These are phyloP conservation scores for Alternaria arbusti DNA, from an alignment of 2,329 filamentous ascomycete species.

Conservation along the genomic window DNA sequence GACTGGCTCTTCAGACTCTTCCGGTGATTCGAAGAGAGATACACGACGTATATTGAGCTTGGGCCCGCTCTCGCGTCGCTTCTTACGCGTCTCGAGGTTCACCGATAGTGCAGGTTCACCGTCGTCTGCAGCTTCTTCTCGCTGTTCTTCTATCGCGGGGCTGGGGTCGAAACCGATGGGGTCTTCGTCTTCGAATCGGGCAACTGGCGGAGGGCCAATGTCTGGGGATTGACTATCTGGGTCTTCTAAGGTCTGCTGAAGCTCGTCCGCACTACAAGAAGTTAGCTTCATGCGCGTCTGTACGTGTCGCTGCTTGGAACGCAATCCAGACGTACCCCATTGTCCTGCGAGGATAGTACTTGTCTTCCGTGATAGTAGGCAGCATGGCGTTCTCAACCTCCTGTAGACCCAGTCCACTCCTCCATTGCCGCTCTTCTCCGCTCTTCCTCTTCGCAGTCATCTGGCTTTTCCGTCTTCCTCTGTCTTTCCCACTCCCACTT, in stretches of 20 bases:
- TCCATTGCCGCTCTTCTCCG: slow-evolving; percentile 63
- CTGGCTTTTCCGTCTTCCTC: slow-evolving; percentile 56
- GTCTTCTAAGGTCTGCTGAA: slow-evolving; percentile 61
- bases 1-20: slow-evolving; percentile 36
- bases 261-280: slow-evolving; percentile 62
- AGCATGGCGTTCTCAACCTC: slow-evolving; percentile 62
- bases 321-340: slow-evolving; percentile 64
- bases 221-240: slow-evolving; percentile 68
- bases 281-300: slow-evolving; percentile 22
- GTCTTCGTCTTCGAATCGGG: slow-evolving; percentile 59
- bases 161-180: slow-evolving; percentile 53
- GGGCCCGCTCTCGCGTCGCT: slow-evolving; percentile 59
- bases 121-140: slow-evolving; percentile 43
- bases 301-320: not conserved
- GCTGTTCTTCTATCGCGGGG: slow-evolving; percentile 28
- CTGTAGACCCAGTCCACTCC: slow-evolving; percentile 52
- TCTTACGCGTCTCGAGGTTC: slow-evolving; percentile 61
- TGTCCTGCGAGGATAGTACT: slow-evolving; percentile 69
- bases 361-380: slow-evolving; percentile 73
- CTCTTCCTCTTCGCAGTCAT: slow-evolving; percentile 53
- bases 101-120: slow-evolving; percentile 49
- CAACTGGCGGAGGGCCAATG: slow-evolving; percentile 65
- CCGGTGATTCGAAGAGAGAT: slow-evolving; percentile 52
- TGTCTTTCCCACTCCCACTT: slow-evolving; percentile 21
- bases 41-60: slow-evolving; percentile 51